Percentiles rank a stretch among this genome's conserved stretches.
Conservation (phyloP, 805 yeast species). For the Cyberlindnera maclurae region DNA sequence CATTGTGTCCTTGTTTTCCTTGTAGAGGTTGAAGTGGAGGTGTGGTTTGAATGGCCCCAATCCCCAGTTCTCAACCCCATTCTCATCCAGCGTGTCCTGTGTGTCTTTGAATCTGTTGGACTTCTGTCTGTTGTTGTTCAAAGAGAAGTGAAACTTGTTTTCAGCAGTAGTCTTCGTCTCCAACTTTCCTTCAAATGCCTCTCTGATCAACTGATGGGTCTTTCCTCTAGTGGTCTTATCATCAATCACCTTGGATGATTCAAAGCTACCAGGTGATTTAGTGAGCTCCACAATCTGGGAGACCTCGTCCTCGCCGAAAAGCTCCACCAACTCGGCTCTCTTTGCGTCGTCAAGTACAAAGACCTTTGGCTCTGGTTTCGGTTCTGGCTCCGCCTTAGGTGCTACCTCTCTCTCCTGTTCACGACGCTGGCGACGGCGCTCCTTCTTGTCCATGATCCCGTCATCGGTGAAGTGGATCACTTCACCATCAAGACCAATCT, state of each 20-base stretch:
- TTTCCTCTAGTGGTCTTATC: constrained; percentile 72
- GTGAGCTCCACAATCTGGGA: constrained; percentile 44
- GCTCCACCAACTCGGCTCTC: constrained; percentile 38
- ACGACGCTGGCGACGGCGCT: constrained; percentile 30
- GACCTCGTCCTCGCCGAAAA: constrained; percentile 58
- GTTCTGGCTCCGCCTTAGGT: constrained; percentile 3
- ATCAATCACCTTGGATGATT: constrained; percentile 46
- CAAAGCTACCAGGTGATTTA: constrained; percentile 44
- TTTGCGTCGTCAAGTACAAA: constrained; percentile 42
- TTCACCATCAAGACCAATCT: constrained; percentile 58
- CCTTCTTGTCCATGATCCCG: constrained; percentile 53
- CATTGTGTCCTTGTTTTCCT: constrained; percentile 96
- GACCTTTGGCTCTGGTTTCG: constrained; percentile 14
- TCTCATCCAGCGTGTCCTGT: constrained; percentile 28
- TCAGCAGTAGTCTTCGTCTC: constrained; percentile 73
- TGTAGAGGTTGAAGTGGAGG: constrained; percentile 75
- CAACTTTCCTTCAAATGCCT: constrained; percentile 62
- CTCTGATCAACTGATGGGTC: constrained; percentile 71
- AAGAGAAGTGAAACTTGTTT: constrained; percentile 58
- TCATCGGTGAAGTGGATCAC: constrained; percentile 73
- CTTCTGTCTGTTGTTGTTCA: constrained; percentile 31
- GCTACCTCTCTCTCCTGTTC: constrained; percentile 26
- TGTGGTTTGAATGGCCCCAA: constrained; percentile 65
- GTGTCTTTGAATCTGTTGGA: constrained; percentile 24
- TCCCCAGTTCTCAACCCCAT: constrained; percentile 59